phyloP scores from a whole-genome alignment of 805 yeast genomes.

The Candida quercuum region DNA sequence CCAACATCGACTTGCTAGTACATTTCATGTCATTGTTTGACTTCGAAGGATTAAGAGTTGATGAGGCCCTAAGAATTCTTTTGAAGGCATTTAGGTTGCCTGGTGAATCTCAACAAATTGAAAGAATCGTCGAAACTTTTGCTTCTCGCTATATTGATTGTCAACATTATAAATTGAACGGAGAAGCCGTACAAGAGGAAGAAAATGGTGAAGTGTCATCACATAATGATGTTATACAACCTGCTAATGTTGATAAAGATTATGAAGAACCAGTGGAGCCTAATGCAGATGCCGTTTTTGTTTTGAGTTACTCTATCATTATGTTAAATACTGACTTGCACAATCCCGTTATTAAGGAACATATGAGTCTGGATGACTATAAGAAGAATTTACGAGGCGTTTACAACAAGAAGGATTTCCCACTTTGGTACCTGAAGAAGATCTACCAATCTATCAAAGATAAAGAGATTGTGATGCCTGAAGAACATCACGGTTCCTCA shows the following conservation, averaged over 20 bases:
- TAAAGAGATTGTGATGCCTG: slow-evolving; percentile 94
- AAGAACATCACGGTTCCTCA: slow-evolving; percentile 90
- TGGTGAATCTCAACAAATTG: slow-evolving; percentile 97
- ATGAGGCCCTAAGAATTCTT: slow-evolving; percentile 83
- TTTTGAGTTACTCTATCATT: slow-evolving; percentile 85
- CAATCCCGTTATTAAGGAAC: slow-evolving; percentile 86
- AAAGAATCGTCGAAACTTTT: slow-evolving; percentile 82
- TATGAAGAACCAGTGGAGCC: slow-evolving; percentile 54
- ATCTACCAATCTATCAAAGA: slow-evolving; percentile 78
- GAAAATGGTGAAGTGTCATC: not conserved
- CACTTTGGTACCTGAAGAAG: slow-evolving; percentile 76
- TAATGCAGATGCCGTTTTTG: slow-evolving; percentile 81
- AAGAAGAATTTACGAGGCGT: slow-evolving; percentile 76
- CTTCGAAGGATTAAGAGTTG: slow-evolving; percentile 70
- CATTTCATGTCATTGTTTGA: slow-evolving; percentile 69
- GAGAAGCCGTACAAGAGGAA: slow-evolving; percentile 6
- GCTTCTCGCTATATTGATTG: slow-evolving; percentile 73
- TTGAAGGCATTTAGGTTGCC: slow-evolving; percentile 85
- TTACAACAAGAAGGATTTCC: slow-evolving; percentile 71
- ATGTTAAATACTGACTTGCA: slow-evolving; percentile 93
- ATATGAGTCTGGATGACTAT: slow-evolving; percentile 85
- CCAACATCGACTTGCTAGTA: slow-evolving; percentile 51
- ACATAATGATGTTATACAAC: slow-evolving; percentile 17
- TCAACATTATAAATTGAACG: slow-evolving; percentile 34
- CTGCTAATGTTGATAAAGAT: slow-evolving; percentile 18